Base-by-base conservation (phyloP, 2,329 filamentous ascomycete species). In the Cercospora sp. region DNA sequence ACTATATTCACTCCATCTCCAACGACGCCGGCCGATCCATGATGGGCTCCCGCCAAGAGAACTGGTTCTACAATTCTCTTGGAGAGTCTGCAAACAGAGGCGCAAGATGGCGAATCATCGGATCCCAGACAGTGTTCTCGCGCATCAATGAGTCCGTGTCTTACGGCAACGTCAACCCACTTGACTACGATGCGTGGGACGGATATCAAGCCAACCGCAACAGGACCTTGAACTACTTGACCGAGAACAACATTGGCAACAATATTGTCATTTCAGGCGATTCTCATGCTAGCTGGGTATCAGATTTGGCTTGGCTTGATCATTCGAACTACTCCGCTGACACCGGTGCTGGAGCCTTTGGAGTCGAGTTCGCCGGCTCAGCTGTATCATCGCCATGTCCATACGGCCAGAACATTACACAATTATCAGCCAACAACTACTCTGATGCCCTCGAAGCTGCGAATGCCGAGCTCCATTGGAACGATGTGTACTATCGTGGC, bases 201-300 rank as follows among this genome's bases (percentile, higher is more conserved):
- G 90, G 90, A 1, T 93, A 93, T 74, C 80, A 85, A 64, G 84
- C 89, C 10, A 92, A 92, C 78, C 84, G 88, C 60, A 92, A 93
- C 80, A 84, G 90, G 40, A 93, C 91, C 0, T 81, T 92, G 10
- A 80, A 88, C 73, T 86, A 88, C 64, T 80, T 93, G 8, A 90
- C 89, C 73, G 82, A 88, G 64, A 87, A 91, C 77, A 83, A 88
- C 20, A 92, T 93, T 71, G 82, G 82, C 65, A 92, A 93, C 81
- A 92, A 89, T 75, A 86, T 93, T 72, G 87, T 93, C 74, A 84
- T 93, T 26, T 85, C 90, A 0, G 91, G 91, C 12, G 90, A 93
- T 75, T 86, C 84, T 45, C 91, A 93, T 75, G 85, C 85, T 23
- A 88, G 86, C 60, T 92, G 90, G 81, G 78, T 79, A 1, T 76